Conservation (phyloP, 2,329 filamentous ascomycete genomes). For the Hypoxylon sp. region DNA sequence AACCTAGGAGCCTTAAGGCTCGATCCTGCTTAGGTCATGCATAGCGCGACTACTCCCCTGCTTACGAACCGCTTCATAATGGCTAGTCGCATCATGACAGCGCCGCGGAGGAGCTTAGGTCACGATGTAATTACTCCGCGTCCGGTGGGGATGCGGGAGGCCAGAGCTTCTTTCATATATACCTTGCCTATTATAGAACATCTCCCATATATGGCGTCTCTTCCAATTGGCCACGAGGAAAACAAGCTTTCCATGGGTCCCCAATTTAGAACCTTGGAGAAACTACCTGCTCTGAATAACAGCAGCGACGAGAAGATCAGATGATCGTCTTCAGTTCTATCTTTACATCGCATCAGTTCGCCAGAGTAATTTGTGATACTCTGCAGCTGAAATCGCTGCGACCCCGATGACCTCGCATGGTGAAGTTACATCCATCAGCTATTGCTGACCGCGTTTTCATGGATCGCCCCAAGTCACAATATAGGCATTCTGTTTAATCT, state of each 20-base stretch:
- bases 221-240: slow-evolving; percentile 15
- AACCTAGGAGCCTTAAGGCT: background rate
- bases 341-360: background rate
- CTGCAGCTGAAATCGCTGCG: background rate
- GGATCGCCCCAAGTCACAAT: background rate
- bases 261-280: slow-evolving; percentile 11
- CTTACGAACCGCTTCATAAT: slow-evolving; percentile 39
- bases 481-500: background rate
- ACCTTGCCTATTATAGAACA: slow-evolving; percentile 12
- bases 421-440: background rate
- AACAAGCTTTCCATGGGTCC: slow-evolving; percentile 20
- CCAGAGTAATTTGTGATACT: background rate
- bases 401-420: background rate
- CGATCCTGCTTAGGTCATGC: slow-evolving; percentile 22
- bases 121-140: slow-evolving; percentile 29
- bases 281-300: background rate
- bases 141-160: background rate
- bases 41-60: slow-evolving; percentile 10
- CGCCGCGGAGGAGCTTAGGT: background rate
- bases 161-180: slow-evolving; percentile 7
- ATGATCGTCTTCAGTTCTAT: background rate
- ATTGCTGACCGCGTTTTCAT: background rate
- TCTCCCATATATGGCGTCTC: background rate
- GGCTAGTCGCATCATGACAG: slow-evolving; percentile 6
- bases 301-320: background rate